phyloP scores from a whole-genome alignment of 2,329 filamentous ascomycete species.

The Rhinocladiella similis region DNA sequence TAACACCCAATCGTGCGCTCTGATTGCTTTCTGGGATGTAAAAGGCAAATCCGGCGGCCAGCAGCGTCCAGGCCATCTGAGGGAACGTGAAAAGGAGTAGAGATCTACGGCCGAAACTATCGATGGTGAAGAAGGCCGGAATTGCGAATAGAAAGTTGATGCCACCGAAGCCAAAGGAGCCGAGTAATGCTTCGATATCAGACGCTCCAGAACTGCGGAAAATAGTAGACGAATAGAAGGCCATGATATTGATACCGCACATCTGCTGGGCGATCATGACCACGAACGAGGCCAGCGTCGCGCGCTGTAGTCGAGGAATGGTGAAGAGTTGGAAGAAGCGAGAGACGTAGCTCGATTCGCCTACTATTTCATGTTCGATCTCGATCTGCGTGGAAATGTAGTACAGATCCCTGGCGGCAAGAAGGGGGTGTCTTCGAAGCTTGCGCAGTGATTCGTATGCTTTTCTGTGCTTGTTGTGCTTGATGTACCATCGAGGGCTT shows the following conservation, averaged over 20 bases:
- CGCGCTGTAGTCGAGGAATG: slow-evolving; percentile 47
- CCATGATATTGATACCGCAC: slow-evolving; percentile 37
- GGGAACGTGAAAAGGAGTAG: slow-evolving; percentile 65
- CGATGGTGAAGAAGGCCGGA: slow-evolving; percentile 59
- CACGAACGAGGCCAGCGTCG: slow-evolving; percentile 33
- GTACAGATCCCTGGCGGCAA: slow-evolving; percentile 34
- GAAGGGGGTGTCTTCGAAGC: slow-evolving; percentile 33
- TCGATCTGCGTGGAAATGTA: slow-evolving; percentile 41
- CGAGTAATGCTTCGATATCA: slow-evolving; percentile 57
- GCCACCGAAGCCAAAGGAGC: slow-evolving; percentile 64
- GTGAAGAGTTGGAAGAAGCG: slow-evolving; percentile 52
- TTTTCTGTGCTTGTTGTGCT: slow-evolving; percentile 30
- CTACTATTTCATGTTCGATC: slow-evolving; percentile 31
- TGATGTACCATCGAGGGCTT: slow-evolving; percentile 36
- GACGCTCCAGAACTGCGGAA: slow-evolving; percentile 57
- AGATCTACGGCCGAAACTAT: slow-evolving; percentile 65
- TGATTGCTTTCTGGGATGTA: slow-evolving; percentile 45
- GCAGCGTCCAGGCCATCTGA: slow-evolving; percentile 56
- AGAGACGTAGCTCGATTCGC: slow-evolving; percentile 41
- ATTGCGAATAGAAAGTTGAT: slow-evolving; percentile 65
- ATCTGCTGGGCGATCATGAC: slow-evolving; percentile 34
- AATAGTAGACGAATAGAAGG: slow-evolving; percentile 53
- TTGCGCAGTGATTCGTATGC: slow-evolving; percentile 32
- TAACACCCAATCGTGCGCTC: slow-evolving; percentile 38
- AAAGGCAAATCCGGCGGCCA: slow-evolving; percentile 55